These are phyloP conservation scores for Ocimum tenuiflorum DNA, from an alignment of 257 asterid genomes.

Conservation along the genomic window DNA sequence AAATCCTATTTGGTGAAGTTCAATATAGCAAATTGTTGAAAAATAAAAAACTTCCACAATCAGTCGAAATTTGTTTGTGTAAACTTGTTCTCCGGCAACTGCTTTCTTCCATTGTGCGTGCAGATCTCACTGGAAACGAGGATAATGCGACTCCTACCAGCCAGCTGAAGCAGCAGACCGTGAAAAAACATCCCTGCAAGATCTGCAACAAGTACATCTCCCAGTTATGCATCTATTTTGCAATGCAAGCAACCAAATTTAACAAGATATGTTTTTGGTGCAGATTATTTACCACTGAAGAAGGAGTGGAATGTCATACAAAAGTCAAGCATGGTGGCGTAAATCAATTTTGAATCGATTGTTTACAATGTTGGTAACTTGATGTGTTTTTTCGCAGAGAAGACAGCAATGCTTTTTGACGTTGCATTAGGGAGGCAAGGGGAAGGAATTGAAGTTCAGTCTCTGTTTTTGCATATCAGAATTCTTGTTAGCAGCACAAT, in stretches of 20 bases:
- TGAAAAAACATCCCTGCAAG: constrained; percentile 50
- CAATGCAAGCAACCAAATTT: not conserved
- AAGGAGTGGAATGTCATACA: constrained; percentile 51
- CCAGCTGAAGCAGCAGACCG: constrained; percentile 46
- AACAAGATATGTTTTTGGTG: not conserved
- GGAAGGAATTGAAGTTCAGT: too few species aligned
- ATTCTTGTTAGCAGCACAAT: too few species aligned
- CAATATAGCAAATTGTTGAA: not conserved
- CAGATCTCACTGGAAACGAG: constrained; percentile 57
- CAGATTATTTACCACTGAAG: constrained; percentile 52
- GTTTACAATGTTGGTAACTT: not conserved
- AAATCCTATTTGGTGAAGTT: too few species aligned
- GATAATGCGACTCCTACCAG: constrained; percentile 46
- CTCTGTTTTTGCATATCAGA: too few species aligned
- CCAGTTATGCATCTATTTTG: not conserved
- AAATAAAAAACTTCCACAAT: not conserved
- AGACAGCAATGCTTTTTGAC: too few species aligned
- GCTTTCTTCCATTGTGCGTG: not conserved
- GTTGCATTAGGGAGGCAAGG: too few species aligned
- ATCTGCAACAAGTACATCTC: constrained; percentile 42
- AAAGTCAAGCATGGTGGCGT: constrained; percentile 66
- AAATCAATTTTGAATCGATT: constrained; percentile 16
- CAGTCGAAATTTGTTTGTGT: too few species aligned
- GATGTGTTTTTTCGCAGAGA: too few species aligned
- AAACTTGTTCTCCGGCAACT: not conserved